A percentile compares a stretch with the other conserved stretches of the same genome.
These are phyloP conservation scores for Raffaelea deltoideospora DNA, from an alignment of 2,329 filamentous ascomycete genomes.

Conservation along the genomic window DNA sequence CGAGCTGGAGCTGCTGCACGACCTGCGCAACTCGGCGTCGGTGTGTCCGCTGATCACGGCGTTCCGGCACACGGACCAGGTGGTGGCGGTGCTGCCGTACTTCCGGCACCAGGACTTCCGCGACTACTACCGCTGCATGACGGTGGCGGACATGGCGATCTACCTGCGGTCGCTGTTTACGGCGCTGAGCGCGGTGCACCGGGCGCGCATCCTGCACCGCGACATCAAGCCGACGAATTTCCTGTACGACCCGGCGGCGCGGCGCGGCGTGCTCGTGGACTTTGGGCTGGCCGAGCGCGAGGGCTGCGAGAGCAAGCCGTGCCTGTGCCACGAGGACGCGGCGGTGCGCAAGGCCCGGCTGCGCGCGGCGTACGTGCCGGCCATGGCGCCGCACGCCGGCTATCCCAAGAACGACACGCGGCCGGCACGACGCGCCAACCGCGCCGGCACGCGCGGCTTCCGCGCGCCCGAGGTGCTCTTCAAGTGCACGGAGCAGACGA, in stretches of 20 bases:
- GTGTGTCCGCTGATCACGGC: slow-evolving; percentile 95
- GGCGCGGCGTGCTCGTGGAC: slow-evolving; percentile 87
- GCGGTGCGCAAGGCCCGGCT: slow-evolving; percentile 46
- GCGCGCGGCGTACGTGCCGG: slow-evolving; percentile 42
- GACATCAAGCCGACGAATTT: slow-evolving; percentile 99
- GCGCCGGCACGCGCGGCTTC: slow-evolving; percentile 89
- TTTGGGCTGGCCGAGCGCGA: slow-evolving; percentile 90
- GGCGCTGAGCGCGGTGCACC: slow-evolving; percentile 70
- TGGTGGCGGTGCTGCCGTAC: slow-evolving; percentile 87
- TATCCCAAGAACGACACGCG: slow-evolving; percentile 86
- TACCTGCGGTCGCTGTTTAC: slow-evolving; percentile 84
- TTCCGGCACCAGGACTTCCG: slow-evolving; percentile 93
- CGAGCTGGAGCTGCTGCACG: slow-evolving; percentile 84
- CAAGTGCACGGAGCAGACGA: slow-evolving; percentile 91
- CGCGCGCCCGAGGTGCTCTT: slow-evolving; percentile 91
- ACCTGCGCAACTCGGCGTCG: slow-evolving; percentile 65
- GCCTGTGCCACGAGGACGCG: slow-evolving; percentile 58
- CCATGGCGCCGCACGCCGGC: slow-evolving; percentile 39
- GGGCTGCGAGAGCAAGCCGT: slow-evolving; percentile 62
- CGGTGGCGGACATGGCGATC: slow-evolving; percentile 67
- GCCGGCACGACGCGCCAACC: slow-evolving; percentile 78
- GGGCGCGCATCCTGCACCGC: slow-evolving; percentile 72
- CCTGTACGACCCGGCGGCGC: slow-evolving; percentile 68
- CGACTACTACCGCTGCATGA: slow-evolving; percentile 85
- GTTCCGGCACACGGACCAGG: slow-evolving; percentile 89